These are phyloP conservation scores for Pyricularia sp. DNA, from an alignment of 2,329 filamentous ascomycete species.

Conservation along the genomic window DNA sequence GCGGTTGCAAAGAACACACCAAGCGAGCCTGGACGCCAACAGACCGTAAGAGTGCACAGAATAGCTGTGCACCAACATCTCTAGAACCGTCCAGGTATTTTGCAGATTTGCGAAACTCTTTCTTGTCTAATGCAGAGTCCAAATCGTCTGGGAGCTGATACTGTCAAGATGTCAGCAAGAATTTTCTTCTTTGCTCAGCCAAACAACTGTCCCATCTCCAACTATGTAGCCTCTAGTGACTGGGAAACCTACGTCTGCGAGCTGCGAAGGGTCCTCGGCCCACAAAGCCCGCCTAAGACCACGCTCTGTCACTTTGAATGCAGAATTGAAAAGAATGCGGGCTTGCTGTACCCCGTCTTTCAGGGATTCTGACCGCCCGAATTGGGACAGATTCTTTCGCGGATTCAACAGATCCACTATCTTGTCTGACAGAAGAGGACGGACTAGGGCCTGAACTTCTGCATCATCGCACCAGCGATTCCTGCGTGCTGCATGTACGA, in stretches of 20 bases:
- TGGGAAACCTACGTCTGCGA: constrained; percentile 35
- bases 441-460: constrained; percentile 52
- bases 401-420: constrained; percentile 57
- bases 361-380: constrained; percentile 61
- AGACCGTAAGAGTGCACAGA: constrained; percentile 75
- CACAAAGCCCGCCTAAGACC: constrained; percentile 62
- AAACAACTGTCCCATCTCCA: not conserved
- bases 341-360: constrained; percentile 65
- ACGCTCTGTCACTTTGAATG: constrained; percentile 57
- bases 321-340: constrained; percentile 51
- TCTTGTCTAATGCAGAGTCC: constrained; percentile 54
- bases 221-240: not conserved
- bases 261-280: constrained; percentile 52
- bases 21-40: constrained; percentile 70
- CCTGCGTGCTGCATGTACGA: constrained; percentile 62
- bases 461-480: constrained; percentile 84
- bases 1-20: constrained; percentile 78
- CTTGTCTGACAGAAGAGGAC: constrained; percentile 51
- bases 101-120: constrained; percentile 63
- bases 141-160: constrained; percentile 46
- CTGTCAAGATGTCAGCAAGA: constrained; percentile 16
- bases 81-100: constrained; percentile 63
- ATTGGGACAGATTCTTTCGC: constrained; percentile 53
- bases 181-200: not conserved
- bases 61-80: constrained; percentile 80